Conservation (phyloP, 768 basidiomycete genomes). For the Gymnopilus dilepis region DNA sequence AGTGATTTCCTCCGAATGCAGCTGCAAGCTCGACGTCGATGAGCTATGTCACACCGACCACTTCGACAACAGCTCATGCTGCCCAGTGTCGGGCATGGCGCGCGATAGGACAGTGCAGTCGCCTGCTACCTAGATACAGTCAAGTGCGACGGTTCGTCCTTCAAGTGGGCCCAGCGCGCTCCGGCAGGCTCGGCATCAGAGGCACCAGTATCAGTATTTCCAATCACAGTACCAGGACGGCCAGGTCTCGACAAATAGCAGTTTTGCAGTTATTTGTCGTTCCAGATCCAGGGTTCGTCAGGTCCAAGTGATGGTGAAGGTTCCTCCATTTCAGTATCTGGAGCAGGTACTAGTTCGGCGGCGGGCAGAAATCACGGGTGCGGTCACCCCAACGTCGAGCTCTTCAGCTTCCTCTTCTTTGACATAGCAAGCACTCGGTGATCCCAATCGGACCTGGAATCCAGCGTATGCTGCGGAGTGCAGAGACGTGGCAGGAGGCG, state of each 20-base stretch:
- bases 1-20: neutral
- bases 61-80: neutral
- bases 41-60: slow-evolving; percentile 10
- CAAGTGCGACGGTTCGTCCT: slow-evolving; percentile 7
- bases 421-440: no score
- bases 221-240: slow-evolving; percentile 2
- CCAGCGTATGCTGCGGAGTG: neutral
- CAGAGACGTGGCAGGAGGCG: neutral
- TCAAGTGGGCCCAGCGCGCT: no score
- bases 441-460: neutral
- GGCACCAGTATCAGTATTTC: slow-evolving; percentile 1
- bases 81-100: slow-evolving; percentile 23
- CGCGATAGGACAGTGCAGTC: slow-evolving; percentile 31
- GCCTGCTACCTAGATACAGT: slow-evolving; percentile 9
- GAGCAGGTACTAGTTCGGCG: neutral
- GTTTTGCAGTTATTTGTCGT: slow-evolving; percentile 23
- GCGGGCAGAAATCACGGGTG: slow-evolving; percentile 25
- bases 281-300: slow-evolving; percentile 24
- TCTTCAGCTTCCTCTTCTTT: neutral
- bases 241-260: slow-evolving; percentile 24
- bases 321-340: neutral
- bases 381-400: neutral
- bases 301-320: neutral
- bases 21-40: neutral
- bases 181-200: neutral